Evolutionary conservation across 345 rosid species (phyloP), one percentile per base, ranked within the genome.

Genomic region (Populus nigra): DNA sequence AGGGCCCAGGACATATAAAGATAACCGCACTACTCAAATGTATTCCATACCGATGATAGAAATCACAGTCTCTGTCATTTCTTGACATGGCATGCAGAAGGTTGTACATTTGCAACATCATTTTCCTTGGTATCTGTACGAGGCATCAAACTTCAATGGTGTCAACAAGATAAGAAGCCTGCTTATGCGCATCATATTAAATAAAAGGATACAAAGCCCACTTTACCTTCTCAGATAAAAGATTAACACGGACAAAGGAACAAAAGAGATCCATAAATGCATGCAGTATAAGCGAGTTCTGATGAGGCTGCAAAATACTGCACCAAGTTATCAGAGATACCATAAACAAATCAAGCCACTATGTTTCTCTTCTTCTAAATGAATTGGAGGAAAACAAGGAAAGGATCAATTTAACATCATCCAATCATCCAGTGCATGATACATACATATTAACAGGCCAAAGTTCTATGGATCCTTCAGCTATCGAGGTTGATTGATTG

Each of bases 221-320:
- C 10, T 89, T 89, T 89, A 84, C 99, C 99, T 94, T 96, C 91
- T 96, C 97, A 13, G 95, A 91, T 50, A 96, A 92, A 79, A 96
- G 92, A 85, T 90, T 96, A 74, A 92, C 99, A 50, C 95, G 97
- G 73, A 92, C 92, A 73, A 96, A 96, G 73, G 95, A 91, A 83
- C 99, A 96, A 82, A 94, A 96, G 78, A 96, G 94, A 88, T 94
- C 99, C 99, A 96, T 96, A 84, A 96, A 96, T 1, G 97, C 97
- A 72, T 96, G 97, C 61, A 96, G 89, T 78, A 96, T 93, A 74
- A 96, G 97, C 17, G 98, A 96, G 87, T 96, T 96, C 87, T 96
- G 99, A 88, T 94, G 97, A 69, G 98, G 98, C 99, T 96, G 99
- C 94, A 91, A 90, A 88, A 89, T 78, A 83, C 88, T 81, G 86